phyloP scores from a whole-genome alignment of 257 asterid genomes.

The Solanum peruvianum region DNA sequence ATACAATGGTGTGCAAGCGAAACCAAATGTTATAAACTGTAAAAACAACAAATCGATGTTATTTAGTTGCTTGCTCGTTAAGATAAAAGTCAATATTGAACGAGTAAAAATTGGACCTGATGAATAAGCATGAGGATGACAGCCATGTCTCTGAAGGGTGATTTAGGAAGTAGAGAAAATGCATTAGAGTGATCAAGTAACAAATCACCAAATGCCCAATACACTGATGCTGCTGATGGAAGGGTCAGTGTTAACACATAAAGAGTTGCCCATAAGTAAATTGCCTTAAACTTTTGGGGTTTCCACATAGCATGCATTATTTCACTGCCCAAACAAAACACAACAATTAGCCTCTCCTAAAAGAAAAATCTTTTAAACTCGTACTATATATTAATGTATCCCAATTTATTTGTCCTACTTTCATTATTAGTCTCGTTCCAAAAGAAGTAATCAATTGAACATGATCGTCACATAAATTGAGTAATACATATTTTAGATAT shows the following conservation, averaged over 20 bases:
- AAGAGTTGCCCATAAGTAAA: conserved; percentile 59
- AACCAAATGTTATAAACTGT: conserved; percentile 97
- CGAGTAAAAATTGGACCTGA: conserved; percentile 26
- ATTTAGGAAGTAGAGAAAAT: conserved; percentile 70
- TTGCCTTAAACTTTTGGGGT: conserved; percentile 91
- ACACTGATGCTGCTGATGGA: conserved; percentile 86
- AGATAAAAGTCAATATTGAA: not conserved
- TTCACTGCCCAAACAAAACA: conserved; percentile 52
- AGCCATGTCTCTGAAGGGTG: conserved; percentile 85
- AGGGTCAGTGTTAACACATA: conserved; percentile 83
- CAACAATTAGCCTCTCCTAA: not conserved
- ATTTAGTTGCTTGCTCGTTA: not conserved
- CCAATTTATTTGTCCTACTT: not conserved
- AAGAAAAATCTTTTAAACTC: not conserved
- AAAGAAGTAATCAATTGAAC: not conserved
- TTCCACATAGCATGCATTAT: conserved; percentile 99
- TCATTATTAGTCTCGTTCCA: not conserved
- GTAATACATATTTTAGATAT: not conserved
- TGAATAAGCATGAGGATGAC: conserved; percentile 91
- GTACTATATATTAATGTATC: not conserved
- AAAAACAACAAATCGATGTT: not conserved
- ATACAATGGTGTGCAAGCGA: conserved; percentile 88
- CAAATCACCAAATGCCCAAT: conserved; percentile 92
- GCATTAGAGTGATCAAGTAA: conserved; percentile 92
- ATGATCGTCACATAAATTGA: not conserved